Percentiles rank a stretch among this genome's conserved stretches.
Conservation (phyloP, 1,284 basidiomycete species). For the Tilletia horrida region DNA sequence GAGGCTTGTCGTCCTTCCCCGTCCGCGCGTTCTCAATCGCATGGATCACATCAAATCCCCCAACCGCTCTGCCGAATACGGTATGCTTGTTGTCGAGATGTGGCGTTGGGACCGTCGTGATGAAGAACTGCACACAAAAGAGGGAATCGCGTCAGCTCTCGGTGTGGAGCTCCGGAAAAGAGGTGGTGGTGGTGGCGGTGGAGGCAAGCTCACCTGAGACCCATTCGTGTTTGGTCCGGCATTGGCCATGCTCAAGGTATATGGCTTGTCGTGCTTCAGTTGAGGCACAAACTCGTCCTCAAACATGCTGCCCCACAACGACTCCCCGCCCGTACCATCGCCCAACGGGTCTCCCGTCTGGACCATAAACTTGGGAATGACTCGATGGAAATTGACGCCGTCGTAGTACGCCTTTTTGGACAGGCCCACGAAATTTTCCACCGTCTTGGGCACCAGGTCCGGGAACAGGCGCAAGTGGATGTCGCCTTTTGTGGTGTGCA, state of each 20-base stretch:
- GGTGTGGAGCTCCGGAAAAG: too few species aligned
- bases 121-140: conserved; percentile 77
- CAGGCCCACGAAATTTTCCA: conserved; percentile 96
- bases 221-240: conserved; percentile 87
- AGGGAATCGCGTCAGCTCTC: too few species aligned
- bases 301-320: conserved; percentile 89
- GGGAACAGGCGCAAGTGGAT: conserved; percentile 83
- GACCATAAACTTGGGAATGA: conserved; percentile 99
- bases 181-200: too few species aligned
- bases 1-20: conserved; percentile 57
- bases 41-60: conserved; percentile 61
- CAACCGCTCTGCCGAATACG: conserved; percentile 61
- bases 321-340: conserved; percentile 90
- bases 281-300: conserved; percentile 92
- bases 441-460: conserved; percentile 83
- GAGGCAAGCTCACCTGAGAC: conserved; percentile 16
- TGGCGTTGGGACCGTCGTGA: conserved; percentile 90
- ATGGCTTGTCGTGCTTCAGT: conserved; percentile 86
- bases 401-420: conserved; percentile 90
- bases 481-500: conserved; percentile 93
- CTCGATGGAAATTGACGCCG: conserved; percentile 89
- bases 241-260: conserved; percentile 99
- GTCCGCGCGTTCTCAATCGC: conserved; percentile 76
- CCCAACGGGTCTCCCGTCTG: conserved; percentile 96
- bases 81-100: conserved; percentile 72